A percentile compares a stretch with the other conserved stretches of the same genome.
phyloP scores from a whole-genome alignment of 805 yeast genomes.

The Kodamaea leandrae region DNA sequence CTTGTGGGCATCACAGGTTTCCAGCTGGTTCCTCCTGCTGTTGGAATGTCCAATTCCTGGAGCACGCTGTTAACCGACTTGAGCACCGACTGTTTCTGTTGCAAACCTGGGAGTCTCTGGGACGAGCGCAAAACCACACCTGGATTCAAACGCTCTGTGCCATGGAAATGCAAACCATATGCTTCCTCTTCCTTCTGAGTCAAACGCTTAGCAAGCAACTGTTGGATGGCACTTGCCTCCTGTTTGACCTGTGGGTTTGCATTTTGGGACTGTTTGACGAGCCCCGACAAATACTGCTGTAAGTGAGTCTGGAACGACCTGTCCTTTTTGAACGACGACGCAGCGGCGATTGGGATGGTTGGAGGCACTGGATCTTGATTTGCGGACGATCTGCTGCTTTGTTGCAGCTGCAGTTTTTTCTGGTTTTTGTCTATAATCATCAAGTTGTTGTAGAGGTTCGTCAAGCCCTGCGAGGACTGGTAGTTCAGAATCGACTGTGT shows the following conservation, averaged over 20 bases:
- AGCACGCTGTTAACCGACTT: slow-evolving; percentile 70
- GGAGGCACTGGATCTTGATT: slow-evolving; percentile 53
- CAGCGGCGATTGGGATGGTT: slow-evolving; percentile 54
- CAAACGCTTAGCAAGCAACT: slow-evolving; percentile 52
- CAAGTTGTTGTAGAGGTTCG: slow-evolving; percentile 78
- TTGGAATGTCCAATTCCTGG: slow-evolving; percentile 76
- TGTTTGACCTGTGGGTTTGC: slow-evolving; percentile 25
- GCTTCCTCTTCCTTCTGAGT: slow-evolving; percentile 78
- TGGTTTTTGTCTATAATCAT: slow-evolving; percentile 65
- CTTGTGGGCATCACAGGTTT: slow-evolving; percentile 89
- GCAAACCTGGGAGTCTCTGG: slow-evolving; percentile 42
- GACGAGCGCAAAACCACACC: slow-evolving; percentile 84
- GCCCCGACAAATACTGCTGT: slow-evolving; percentile 40
- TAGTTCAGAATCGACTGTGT: slow-evolving; percentile 74
- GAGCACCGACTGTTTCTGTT: slow-evolving; percentile 65
- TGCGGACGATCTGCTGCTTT: slow-evolving; percentile 19
- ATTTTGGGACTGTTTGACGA: slow-evolving; percentile 34
- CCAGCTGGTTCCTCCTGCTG: slow-evolving; percentile 47
- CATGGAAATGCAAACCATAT: slow-evolving; percentile 78
- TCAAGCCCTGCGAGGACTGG: slow-evolving; percentile 81
- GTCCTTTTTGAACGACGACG: slow-evolving; percentile 46
- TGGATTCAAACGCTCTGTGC: slow-evolving; percentile 61
- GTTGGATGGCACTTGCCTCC: slow-evolving; percentile 40
- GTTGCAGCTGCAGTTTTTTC: slow-evolving; percentile 51
- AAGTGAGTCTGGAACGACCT: slow-evolving; percentile 44